phyloP scores from a whole-genome alignment of 495 filamentous ascomycete genomes.

The Cenococcum geophilum region DNA sequence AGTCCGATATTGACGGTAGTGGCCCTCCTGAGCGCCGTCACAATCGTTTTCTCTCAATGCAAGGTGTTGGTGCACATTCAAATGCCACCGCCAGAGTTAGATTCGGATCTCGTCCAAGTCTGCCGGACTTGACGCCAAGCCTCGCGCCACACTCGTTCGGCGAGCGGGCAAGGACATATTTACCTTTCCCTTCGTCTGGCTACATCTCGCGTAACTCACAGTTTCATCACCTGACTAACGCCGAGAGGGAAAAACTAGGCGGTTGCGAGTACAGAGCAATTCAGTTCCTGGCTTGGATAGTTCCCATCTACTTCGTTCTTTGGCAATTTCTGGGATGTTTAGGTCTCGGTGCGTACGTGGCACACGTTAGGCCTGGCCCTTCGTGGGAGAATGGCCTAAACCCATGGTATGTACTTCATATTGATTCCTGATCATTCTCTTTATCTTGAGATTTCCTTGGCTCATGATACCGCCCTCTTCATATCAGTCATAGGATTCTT shows the following conservation, averaged over 20 bases:
- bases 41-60: conserved; percentile 47
- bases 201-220: conserved; percentile 63
- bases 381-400: conserved; percentile 62
- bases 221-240: conserved; percentile 60
- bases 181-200: conserved; percentile 41
- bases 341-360: conserved; percentile 66
- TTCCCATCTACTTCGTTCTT: conserved; percentile 65
- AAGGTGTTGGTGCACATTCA: conserved; percentile 49
- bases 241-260: conserved; percentile 66
- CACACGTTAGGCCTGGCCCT: conserved; percentile 50
- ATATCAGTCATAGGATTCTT: no score
- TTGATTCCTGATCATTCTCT: neutral
- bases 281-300: conserved; percentile 60
- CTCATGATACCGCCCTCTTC: neutral
- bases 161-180: conserved; percentile 9
- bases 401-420: conserved; percentile 45
- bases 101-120: neutral
- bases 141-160: neutral
- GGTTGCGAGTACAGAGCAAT: conserved; percentile 77
- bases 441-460: neutral
- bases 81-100: conserved; percentile 27
- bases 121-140: neutral
- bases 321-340: conserved; percentile 68
- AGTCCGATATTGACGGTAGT: neutral
- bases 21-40: conserved; percentile 18